Evolutionary conservation across 2,329 filamentous ascomycete genomes (phyloP).

Genomic region (Pseudocercospora fuligena): DNA sequence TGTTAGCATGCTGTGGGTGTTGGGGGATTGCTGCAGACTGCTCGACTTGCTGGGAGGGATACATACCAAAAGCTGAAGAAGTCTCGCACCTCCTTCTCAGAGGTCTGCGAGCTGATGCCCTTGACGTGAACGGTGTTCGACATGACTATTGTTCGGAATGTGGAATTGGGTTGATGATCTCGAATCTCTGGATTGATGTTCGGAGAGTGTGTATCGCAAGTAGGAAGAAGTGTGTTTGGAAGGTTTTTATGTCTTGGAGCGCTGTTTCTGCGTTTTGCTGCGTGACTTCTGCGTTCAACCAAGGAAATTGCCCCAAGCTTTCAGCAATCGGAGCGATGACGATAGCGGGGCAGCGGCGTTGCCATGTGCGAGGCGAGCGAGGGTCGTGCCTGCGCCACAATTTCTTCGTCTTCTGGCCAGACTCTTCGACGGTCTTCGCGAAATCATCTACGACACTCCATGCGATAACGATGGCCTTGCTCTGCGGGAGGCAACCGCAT

Average conservation of each 20-base stretch:
- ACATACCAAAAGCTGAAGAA: conserved; percentile 95
- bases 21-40: background rate
- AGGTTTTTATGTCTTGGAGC: background rate
- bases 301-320: background rate
- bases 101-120: conserved; percentile 81
- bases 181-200: background rate
- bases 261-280: background rate
- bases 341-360: background rate
- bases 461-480: background rate
- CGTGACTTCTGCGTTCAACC: background rate
- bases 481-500: background rate
- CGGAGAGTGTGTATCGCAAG: background rate
- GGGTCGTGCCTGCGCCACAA: background rate
- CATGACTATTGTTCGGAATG: conserved; percentile 40
- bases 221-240: background rate
- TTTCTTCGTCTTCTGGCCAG: background rate
- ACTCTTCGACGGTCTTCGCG: background rate
- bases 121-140: conserved; percentile 79
- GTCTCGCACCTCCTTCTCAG: conserved; percentile 88
- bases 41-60: conserved; percentile 11
- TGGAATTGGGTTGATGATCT: background rate
- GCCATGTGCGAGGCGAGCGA: background rate
- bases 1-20: conserved; percentile 13
- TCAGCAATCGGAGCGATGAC: background rate
- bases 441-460: background rate